Evolutionary conservation across 2,329 filamentous ascomycete genomes (phyloP).

Genomic region (Westerdykella aurantiaca): DNA sequence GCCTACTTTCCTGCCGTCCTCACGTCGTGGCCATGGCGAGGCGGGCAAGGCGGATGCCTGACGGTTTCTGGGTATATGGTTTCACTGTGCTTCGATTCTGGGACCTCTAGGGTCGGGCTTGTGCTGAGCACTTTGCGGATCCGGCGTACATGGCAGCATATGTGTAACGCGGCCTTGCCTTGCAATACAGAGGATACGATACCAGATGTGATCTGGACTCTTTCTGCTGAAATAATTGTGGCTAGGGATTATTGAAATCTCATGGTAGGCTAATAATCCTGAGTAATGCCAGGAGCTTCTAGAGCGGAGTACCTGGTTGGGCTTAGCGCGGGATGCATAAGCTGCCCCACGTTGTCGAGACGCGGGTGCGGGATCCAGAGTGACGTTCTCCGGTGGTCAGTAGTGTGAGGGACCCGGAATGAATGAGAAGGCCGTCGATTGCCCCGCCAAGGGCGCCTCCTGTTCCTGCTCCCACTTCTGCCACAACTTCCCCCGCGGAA

Average conservation of each 20-base stretch:
- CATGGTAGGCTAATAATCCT: too few species aligned
- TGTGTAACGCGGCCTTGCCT: conserved; percentile 22
- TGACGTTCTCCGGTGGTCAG: neutral
- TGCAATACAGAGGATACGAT: conserved; percentile 29
- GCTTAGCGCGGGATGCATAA: too few species aligned
- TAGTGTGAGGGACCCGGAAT: too few species aligned
- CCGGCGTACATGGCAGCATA: conserved; percentile 34
- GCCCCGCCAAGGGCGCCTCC: neutral
- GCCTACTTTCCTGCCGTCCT: neutral
- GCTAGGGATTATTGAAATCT: too few species aligned
- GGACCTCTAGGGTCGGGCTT: conserved; percentile 14
- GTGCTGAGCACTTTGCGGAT: conserved; percentile 18
- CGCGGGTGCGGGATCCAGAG: neutral
- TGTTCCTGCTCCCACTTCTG: neutral
- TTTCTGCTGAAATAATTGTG: too few species aligned
- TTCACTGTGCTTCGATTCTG: conserved; percentile 15
- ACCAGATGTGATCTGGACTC: neutral
- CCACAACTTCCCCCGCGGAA: conserved; percentile 9
- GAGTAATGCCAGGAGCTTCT: too few species aligned
- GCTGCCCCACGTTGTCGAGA: too few species aligned
- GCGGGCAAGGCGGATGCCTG: neutral
- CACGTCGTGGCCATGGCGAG: neutral
- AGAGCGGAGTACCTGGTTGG: neutral
- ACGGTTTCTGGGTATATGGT: conserved; percentile 15
- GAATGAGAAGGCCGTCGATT: neutral